phyloP scores from a whole-genome alignment of 2,329 filamentous ascomycete species.

The Colletotrichum tamarilloi region DNA sequence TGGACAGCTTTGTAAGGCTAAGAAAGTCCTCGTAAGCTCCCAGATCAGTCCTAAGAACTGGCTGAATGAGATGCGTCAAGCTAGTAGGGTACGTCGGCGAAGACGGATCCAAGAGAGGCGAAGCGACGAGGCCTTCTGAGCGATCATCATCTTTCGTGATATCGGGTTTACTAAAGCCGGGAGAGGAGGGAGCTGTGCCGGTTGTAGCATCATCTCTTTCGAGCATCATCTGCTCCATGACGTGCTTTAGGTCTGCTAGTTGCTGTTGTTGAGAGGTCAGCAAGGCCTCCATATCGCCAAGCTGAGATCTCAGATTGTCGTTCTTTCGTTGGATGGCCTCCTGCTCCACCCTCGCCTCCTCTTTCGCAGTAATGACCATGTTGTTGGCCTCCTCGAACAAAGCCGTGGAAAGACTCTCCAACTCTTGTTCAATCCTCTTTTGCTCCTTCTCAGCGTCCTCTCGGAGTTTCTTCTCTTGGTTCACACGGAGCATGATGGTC shows the following conservation, averaged over 20 bases:
- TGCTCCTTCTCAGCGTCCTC: conserved; percentile 79
- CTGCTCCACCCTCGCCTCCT: conserved; percentile 86
- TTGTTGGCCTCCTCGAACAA: conserved; percentile 99
- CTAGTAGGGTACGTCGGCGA: conserved; percentile 72
- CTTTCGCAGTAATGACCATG: conserved; percentile 94
- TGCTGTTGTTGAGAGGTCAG: conserved; percentile 94
- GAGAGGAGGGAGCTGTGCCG: conserved; percentile 85
- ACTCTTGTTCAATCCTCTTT: conserved; percentile 89
- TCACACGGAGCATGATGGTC: conserved; percentile 66
- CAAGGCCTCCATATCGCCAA: conserved; percentile 87
- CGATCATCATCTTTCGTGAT: conserved; percentile 56
- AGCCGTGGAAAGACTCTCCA: conserved; percentile 89
- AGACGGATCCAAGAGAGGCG: conserved; percentile 55
- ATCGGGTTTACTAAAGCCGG: conserved; percentile 78
- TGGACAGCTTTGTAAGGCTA: conserved; percentile 77
- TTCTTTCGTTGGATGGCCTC: conserved; percentile 86
- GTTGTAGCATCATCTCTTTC: conserved; percentile 79
- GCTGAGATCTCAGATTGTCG: conserved; percentile 85
- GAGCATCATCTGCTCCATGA: conserved; percentile 87
- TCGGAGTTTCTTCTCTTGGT: conserved; percentile 75
- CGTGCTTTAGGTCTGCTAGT: conserved; percentile 86
- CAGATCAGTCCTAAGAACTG: conserved; percentile 85
- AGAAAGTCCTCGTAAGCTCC: conserved; percentile 87
- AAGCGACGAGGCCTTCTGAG: conserved; percentile 48
- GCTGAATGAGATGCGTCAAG: conserved; percentile 85